These are phyloP conservation scores for Funneliformis caledonium DNA, from an alignment of 371 early-diverging fungal species.

Conservation along the genomic window DNA sequence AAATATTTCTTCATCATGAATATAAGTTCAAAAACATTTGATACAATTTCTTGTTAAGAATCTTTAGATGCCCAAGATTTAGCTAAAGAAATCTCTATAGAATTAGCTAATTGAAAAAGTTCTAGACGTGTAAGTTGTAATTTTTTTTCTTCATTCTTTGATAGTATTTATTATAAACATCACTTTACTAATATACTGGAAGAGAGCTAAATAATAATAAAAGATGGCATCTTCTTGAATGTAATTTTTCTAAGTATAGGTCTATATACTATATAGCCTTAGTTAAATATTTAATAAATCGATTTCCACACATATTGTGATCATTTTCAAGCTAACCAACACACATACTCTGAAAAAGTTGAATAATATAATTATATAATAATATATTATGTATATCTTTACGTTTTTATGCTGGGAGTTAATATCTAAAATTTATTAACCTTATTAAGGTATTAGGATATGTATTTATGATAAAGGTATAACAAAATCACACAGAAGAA, in stretches of 20 bases:
- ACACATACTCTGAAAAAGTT: not conserved
- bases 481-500: not conserved
- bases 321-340: not conserved
- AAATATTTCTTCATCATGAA: not conserved
- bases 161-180: not conserved
- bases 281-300: not conserved
- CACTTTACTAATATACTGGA: not conserved
- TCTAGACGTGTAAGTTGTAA: not conserved
- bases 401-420: not conserved
- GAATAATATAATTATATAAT: slow-evolving; percentile 7
- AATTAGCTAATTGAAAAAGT: not conserved
- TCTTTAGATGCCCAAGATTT: not conserved
- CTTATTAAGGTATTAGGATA: not conserved
- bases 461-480: not conserved
- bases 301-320: not conserved
- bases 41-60: not conserved
- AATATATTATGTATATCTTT: not conserved
- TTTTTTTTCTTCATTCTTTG: not conserved
- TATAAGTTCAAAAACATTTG: not conserved
- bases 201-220: not conserved
- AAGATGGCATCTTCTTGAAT: not conserved
- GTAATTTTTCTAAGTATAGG: not conserved
- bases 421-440: not conserved
- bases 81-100: not conserved
- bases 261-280: not conserved